These are phyloP conservation scores for Nigrospora osmanthi DNA, from an alignment of 2,329 filamentous ascomycete species.

Conservation along the genomic window DNA sequence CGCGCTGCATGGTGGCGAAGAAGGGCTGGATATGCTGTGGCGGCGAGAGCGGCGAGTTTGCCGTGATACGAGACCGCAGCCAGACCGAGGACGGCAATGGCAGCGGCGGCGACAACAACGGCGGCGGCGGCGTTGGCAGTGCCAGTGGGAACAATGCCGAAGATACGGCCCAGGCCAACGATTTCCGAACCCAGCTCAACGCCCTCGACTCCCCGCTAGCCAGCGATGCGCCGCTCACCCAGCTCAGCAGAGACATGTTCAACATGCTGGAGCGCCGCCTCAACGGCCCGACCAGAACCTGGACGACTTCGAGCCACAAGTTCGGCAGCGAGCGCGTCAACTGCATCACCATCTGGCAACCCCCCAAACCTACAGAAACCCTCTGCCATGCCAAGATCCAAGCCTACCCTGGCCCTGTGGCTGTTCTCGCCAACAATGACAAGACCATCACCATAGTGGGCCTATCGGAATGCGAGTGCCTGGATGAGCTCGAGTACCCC, in stretches of 20 bases:
- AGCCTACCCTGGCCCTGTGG: conserved; percentile 48
- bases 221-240: conserved; percentile 24
- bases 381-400: conserved; percentile 15
- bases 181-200: conserved; percentile 12
- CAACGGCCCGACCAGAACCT: conserved; percentile 31
- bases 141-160: conserved; percentile 6
- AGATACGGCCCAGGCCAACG: conserved; percentile 15
- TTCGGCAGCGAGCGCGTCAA: conserved; percentile 56
- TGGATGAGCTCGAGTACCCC: conserved; percentile 66
- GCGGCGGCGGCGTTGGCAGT: not conserved
- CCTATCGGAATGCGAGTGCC: conserved; percentile 53
- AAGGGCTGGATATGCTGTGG: conserved; percentile 88
- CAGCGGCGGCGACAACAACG: conserved; percentile 5
- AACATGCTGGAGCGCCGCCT: conserved; percentile 21
- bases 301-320: conserved; percentile 42
- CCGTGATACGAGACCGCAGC: conserved; percentile 54
- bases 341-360: conserved; percentile 58
- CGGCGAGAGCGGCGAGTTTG: conserved; percentile 81
- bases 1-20: conserved; percentile 81
- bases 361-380: conserved; percentile 26
- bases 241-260: conserved; percentile 22
- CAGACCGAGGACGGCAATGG: conserved; percentile 14
- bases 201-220: conserved; percentile 16
- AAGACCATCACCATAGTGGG: conserved; percentile 80
- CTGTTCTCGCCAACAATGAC: conserved; percentile 83